Percentiles rank a stretch among this genome's conserved stretches.
phyloP scores from a whole-genome alignment of 2,329 filamentous ascomycete genomes.

The Boeremia exigua region DNA sequence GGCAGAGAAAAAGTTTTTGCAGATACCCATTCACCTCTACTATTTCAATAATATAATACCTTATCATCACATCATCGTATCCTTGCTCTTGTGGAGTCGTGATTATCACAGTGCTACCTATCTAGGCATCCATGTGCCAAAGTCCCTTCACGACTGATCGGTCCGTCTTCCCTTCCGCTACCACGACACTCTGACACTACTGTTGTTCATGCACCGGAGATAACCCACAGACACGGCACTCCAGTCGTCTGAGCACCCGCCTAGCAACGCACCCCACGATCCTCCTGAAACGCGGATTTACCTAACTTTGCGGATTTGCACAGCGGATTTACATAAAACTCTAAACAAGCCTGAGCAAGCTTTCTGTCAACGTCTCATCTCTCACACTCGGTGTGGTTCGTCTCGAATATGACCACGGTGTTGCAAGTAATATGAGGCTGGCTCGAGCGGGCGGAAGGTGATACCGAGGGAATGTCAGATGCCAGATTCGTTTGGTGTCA shows the following conservation, averaged over 20 bases:
- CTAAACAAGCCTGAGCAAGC: conserved; percentile 13
- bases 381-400: conserved; percentile 4
- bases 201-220: conserved; percentile 1
- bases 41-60: conserved; percentile 10
- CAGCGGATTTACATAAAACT: background rate
- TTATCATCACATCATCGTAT: background rate
- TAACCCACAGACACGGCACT: background rate
- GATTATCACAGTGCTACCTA: background rate
- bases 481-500: background rate
- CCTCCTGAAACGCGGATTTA: conserved; percentile 7
- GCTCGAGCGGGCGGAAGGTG: background rate
- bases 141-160: background rate
- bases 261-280: conserved; percentile 10
- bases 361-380: conserved; percentile 14
- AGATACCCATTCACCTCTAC: conserved; percentile 18
- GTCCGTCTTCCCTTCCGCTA: background rate
- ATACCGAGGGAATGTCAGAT: conserved; percentile 3
- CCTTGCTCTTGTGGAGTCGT: background rate
- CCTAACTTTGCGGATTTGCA: background rate
- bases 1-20: conserved; percentile 7
- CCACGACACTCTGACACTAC: background rate
- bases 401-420: background rate
- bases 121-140: background rate
- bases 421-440: background rate
- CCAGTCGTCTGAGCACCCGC: conserved; percentile 2